These are phyloP conservation scores for Aureobasidium sp. DNA, from an alignment of 2,329 filamentous ascomycete species.

Conservation along the genomic window DNA sequence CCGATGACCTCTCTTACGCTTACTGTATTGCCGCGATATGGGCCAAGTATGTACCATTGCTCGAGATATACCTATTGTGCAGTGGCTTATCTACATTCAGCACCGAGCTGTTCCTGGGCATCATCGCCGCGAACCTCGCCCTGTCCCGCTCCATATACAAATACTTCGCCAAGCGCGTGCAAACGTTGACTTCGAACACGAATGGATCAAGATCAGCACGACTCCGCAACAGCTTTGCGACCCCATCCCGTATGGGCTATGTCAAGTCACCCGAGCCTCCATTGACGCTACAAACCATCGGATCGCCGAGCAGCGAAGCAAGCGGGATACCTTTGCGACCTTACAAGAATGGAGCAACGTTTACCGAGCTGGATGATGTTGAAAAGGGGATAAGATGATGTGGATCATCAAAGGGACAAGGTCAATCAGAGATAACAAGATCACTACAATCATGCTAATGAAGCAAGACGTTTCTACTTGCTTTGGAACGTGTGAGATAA, in stretches of 20 bases:
- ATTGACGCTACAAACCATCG: not conserved
- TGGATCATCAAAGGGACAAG: not conserved
- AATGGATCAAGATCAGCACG: not conserved
- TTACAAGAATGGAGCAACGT: not conserved
- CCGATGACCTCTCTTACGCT: slow-evolving; percentile 22
- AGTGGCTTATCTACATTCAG: not conserved
- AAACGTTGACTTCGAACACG: not conserved
- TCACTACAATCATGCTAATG: not conserved
- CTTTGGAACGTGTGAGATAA: too few species aligned
- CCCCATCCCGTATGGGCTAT: not conserved
- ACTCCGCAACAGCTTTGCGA: not conserved
- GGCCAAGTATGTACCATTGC: slow-evolving; percentile 12
- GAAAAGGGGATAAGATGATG: not conserved
- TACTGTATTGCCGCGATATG: slow-evolving; percentile 24
- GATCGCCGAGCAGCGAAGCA: not conserved
- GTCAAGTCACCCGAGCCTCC: not conserved
- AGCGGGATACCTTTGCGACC: not conserved
- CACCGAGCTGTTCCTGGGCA: slow-evolving; percentile 24
- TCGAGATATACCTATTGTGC: not conserved
- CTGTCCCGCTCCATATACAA: slow-evolving; percentile 15
- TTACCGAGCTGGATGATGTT: not conserved
- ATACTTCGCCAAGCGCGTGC: slow-evolving; percentile 1
- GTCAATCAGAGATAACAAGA: not conserved
- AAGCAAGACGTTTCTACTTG: not conserved
- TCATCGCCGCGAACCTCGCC: slow-evolving; percentile 24